Evolutionary conservation across 257 asterid genomes (phyloP).

Genomic region (Anisodus acutangulus): DNA sequence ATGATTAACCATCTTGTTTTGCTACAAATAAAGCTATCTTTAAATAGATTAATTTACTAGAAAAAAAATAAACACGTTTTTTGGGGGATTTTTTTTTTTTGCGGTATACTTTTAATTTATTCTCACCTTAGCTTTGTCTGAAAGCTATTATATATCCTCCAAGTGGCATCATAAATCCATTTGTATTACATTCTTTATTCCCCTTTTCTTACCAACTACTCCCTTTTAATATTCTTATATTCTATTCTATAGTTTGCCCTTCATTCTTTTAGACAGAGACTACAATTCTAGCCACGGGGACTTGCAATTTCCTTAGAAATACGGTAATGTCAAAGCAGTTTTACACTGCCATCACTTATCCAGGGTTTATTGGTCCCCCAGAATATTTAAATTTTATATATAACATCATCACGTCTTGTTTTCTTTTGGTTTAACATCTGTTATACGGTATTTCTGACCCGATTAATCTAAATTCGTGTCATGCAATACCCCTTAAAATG

Average conservation of each 20-base stretch:
- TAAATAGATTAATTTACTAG: not conserved
- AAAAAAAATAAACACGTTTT: not conserved
- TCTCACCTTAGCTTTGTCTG: conserved; percentile 24
- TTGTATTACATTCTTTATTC: conserved; percentile 11
- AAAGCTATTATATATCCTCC: conserved; percentile 23
- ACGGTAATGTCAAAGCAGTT: not conserved
- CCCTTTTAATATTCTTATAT: not conserved
- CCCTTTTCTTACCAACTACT: not conserved
- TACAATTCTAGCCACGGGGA: not conserved
- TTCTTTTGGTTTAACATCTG: too few species aligned
- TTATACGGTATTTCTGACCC: too few species aligned
- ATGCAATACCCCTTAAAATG: too few species aligned
- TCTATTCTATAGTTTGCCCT: not conserved
- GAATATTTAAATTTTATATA: too few species aligned
- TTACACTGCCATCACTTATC: not conserved
- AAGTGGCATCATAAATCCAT: conserved; percentile 5
- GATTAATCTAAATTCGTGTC: too few species aligned
- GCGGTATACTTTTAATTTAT: not conserved
- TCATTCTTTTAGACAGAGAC: not conserved
- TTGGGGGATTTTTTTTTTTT: too few species aligned
- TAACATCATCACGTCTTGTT: too few species aligned
- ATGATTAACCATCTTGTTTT: too few species aligned
- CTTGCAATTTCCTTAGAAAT: not conserved
- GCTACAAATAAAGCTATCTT: too few species aligned
- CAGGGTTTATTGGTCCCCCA: not conserved